Evolutionary conservation across 1,139 yeast species (phyloP).

Genomic region (Pichia sp.): DNA sequence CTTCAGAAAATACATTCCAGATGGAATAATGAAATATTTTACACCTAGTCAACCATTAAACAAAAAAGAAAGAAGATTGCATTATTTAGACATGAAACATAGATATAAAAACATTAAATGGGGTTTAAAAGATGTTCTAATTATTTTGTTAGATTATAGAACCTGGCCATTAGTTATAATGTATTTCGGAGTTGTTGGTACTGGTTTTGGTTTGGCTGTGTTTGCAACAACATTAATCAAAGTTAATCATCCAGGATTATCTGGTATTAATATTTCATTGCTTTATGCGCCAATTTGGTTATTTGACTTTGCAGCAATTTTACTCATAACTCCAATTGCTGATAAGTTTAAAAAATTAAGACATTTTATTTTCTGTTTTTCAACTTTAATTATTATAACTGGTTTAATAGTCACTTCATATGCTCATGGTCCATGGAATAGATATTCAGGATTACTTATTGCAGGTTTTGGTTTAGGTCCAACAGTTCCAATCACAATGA

Average conservation of each 20-base stretch:
- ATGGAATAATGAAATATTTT: constrained; percentile 17
- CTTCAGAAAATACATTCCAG: constrained; percentile 20
- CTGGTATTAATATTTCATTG: constrained; percentile 65
- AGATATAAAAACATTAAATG: constrained; percentile 45
- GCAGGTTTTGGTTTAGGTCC: constrained; percentile 88
- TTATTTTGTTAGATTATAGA: constrained; percentile 56
- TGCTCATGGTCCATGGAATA: constrained; percentile 68
- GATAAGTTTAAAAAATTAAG: constrained; percentile 58
- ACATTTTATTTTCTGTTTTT: constrained; percentile 53
- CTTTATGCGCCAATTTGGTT: constrained; percentile 89
- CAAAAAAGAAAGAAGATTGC: constrained; percentile 48
- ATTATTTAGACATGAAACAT: constrained; percentile 55
- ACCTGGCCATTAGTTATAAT: constrained; percentile 78
- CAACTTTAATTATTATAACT: constrained; percentile 60
- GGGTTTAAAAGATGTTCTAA: constrained; percentile 54
- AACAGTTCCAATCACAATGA: constrained; percentile 84
- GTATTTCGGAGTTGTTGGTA: constrained; percentile 92
- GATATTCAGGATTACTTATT: constrained; percentile 73
- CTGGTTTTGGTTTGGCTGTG: constrained; percentile 79
- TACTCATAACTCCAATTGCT: constrained; percentile 72
- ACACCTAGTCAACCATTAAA: constrained; percentile 47
- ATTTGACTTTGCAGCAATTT: constrained; percentile 74
- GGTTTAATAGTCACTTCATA: constrained; percentile 75
- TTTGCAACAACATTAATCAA: constrained; percentile 80
- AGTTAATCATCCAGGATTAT: constrained; percentile 54